phyloP scores from a whole-genome alignment of 208 protist species.

The Blastocrithidia nonstop region DNA sequence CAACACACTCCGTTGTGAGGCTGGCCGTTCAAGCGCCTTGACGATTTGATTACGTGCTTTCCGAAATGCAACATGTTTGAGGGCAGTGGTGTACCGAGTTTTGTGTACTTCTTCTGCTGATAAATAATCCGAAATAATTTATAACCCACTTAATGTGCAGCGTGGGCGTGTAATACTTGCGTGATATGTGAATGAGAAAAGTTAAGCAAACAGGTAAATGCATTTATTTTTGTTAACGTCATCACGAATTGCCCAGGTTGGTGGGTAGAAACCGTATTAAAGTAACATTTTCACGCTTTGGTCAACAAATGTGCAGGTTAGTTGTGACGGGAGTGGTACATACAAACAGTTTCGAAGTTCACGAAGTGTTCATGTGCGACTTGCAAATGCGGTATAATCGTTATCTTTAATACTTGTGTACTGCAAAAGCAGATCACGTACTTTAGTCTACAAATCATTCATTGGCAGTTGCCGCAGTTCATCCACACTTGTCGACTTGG shows the following conservation, averaged over 20 bases:
- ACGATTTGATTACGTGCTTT: slow-evolving; percentile 77
- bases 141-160: slow-evolving; percentile 18
- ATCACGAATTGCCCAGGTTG: slow-evolving; percentile 30
- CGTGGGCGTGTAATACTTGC: slow-evolving; percentile 32
- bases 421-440: slow-evolving; percentile 50
- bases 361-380: slow-evolving; percentile 68
- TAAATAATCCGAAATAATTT: slow-evolving; percentile 47
- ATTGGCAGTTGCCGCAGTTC: slow-evolving; percentile 51
- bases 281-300: slow-evolving; percentile 55
- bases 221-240: slow-evolving; percentile 50
- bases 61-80: slow-evolving; percentile 34
- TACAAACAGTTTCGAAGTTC: slow-evolving; percentile 67
- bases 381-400: slow-evolving; percentile 38
- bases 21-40: slow-evolving; percentile 44
- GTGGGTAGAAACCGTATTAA: slow-evolving; percentile 32
- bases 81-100: slow-evolving; percentile 57
- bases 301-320: slow-evolving; percentile 31
- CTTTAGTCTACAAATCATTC: slow-evolving; percentile 41
- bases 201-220: slow-evolving; percentile 72
- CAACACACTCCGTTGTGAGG: slow-evolving; percentile 49
- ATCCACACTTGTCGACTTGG: slow-evolving; percentile 46
- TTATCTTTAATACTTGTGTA: slow-evolving; percentile 33
- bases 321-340: slow-evolving; percentile 40
- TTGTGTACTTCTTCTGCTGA: slow-evolving; percentile 31
- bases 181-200: slow-evolving; percentile 68